Base-by-base conservation (phyloP, 2,329 filamentous ascomycete genomes). In the Fusarium haematococcum region DNA sequence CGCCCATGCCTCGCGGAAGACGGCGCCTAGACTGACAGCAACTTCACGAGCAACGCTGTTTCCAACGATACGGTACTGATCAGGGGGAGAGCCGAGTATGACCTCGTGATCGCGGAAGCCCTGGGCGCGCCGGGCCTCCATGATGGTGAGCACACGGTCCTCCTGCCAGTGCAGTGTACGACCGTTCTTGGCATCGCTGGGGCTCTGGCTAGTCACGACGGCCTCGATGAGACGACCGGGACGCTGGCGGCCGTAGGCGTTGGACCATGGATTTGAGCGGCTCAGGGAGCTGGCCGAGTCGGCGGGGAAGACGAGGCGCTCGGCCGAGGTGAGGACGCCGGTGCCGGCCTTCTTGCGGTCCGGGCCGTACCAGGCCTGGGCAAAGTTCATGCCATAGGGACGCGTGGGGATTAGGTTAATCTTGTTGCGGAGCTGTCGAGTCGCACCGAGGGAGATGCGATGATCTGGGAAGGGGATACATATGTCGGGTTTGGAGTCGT, bases 1-100 rank as follows among this genome's bases (percentile, higher is more conserved):
- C 3, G 64, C 75, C 79, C 81, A 82, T 0, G 92, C 92, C 70
- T 92, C 87, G 9, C 91, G 85, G 14, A 95, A 83, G 11, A 87
- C 84, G 6, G 93, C 77, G 0, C 94, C 94, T 2, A 95, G 80
- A 0, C 90, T 90, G 20, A 95, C 81, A 0, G 93, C 89, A 1
- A 94, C 88, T 27, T 90, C 88, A 10, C 93, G 85, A 4, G 93
- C 90, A 0, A 97, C 94, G 32, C 91, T 94, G 80, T 97, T 97
- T 0, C 94, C 94, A 0, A 95, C 85, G 23, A 94, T 89, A 64
- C 87, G 88, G 83, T 89, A 91, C 78, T 94, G 91, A 2, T 91
- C 83, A 0, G 41, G 11, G 0, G 87, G 80, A 0, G 63, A 77
- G 0, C 94, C 94, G 1, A 95, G 80, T 1, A 97, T 80, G 0